phyloP scores from a whole-genome alignment of 306 rosid species.

The Prinsepia uniflora region DNA sequence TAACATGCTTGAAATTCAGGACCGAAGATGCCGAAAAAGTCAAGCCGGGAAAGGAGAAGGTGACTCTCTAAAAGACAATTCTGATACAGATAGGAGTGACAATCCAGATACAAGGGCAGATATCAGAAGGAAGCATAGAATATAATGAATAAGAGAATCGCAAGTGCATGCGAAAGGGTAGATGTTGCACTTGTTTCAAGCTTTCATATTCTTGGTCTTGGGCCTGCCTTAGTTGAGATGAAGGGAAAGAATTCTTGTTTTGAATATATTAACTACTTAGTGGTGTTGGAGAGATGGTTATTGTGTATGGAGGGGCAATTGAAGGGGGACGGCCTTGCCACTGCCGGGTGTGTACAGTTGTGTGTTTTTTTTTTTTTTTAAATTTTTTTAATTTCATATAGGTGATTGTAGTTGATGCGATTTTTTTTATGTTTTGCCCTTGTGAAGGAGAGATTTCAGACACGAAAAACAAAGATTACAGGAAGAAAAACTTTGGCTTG shows the following conservation, averaged over 20 bases:
- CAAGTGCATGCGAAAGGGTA: slow-evolving; percentile 22
- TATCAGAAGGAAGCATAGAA: slow-evolving; percentile 41
- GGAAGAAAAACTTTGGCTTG: not conserved
- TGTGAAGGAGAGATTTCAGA: slow-evolving; percentile 9
- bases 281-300: slow-evolving; percentile 43
- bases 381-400: slow-evolving; percentile 17
- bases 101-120: slow-evolving; percentile 40
- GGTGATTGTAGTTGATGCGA: slow-evolving; percentile 20
- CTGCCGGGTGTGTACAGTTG: slow-evolving; percentile 46
- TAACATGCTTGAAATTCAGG: slow-evolving; percentile 39
- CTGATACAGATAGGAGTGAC: slow-evolving; percentile 51
- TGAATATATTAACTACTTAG: slow-evolving; percentile 30
- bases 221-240: slow-evolving; percentile 34
- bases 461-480: not conserved
- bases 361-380: slow-evolving; percentile 16
- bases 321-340: slow-evolving; percentile 31
- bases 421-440: slow-evolving; percentile 1
- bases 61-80: slow-evolving; percentile 38
- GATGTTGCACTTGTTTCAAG: slow-evolving; percentile 41
- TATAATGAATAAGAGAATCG: slow-evolving; percentile 31
- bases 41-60: slow-evolving; percentile 38
- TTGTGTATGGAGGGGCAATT: slow-evolving; percentile 42
- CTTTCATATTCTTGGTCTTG: slow-evolving; percentile 33
- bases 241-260: slow-evolving; percentile 32
- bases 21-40: slow-evolving; percentile 58